Evolutionary conservation across 805 yeast species (phyloP).

Genomic region (Dipodascus albidus): DNA sequence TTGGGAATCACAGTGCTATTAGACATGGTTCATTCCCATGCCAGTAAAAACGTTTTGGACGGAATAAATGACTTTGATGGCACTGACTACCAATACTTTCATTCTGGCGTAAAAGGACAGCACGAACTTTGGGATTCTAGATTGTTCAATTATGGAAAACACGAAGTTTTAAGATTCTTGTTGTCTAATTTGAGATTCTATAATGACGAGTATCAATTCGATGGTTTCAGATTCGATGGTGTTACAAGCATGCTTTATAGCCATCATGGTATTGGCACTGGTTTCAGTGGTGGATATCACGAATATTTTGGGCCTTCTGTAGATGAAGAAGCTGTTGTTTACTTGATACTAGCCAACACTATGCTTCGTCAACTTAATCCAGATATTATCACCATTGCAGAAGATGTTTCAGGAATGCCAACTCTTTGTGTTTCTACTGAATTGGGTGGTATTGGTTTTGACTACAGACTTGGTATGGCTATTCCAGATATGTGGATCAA

Average conservation of each 20-base stretch:
- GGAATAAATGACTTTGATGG: constrained; percentile 93
- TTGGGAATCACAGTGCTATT: constrained; percentile 76
- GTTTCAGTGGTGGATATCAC: constrained; percentile 83
- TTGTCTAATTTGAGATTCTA: constrained; percentile 76
- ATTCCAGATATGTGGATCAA: constrained; percentile 99
- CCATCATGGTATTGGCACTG: constrained; percentile 87
- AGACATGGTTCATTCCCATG: constrained; percentile 94
- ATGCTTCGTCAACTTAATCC: constrained; percentile 46
- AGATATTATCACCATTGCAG: constrained; percentile 72
- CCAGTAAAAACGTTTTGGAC: constrained; percentile 87
- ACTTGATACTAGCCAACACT: constrained; percentile 84
- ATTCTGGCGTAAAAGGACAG: constrained; percentile 77
- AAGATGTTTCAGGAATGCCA: constrained; percentile 97
- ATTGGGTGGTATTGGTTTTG: constrained; percentile 86
- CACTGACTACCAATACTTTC: constrained; percentile 90
- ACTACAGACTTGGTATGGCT: constrained; percentile 92
- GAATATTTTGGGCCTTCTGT: constrained; percentile 78
- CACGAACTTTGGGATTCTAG: constrained; percentile 97
- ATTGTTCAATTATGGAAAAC: constrained; percentile 79
- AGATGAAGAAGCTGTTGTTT: constrained; percentile 78
- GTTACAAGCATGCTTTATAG: constrained; percentile 86
- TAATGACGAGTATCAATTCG: constrained; percentile 74
- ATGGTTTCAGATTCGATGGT: constrained; percentile 95
- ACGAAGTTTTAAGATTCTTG: constrained; percentile 81
- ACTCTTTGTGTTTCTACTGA: constrained; percentile 68